Evolutionary conservation across 2,329 filamentous ascomycete species (phyloP).

Genomic region (Myriosclerotinia curreyana): DNA sequence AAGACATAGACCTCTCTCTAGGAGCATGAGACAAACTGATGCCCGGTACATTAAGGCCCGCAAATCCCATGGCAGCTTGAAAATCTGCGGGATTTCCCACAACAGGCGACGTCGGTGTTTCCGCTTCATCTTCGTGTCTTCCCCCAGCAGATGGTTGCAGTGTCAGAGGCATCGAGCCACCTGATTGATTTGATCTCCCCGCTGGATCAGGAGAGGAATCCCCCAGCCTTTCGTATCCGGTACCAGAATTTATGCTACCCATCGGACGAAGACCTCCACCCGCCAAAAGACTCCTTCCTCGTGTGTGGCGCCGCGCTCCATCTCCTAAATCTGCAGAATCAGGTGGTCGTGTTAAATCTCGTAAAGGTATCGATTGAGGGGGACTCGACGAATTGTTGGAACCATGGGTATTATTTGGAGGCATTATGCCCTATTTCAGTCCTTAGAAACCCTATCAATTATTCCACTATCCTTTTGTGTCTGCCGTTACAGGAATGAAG

Average conservation of each 20-base stretch:
- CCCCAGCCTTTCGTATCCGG: constrained; percentile 38
- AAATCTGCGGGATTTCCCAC: constrained; percentile 37
- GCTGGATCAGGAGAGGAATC: constrained; percentile 35
- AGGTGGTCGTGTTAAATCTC: constrained; percentile 51
- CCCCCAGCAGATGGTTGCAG: constrained; percentile 17
- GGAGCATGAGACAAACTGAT: constrained; percentile 37
- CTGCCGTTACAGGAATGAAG: constrained; percentile 11
- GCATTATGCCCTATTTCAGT: constrained; percentile 42
- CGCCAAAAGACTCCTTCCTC: constrained; percentile 38
- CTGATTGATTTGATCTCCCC: constrained; percentile 24
- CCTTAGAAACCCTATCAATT: constrained; percentile 12
- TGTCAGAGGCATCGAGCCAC: constrained; percentile 23
- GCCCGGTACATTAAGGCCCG: constrained; percentile 39
- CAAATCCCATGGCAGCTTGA: constrained; percentile 39
- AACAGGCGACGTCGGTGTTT: constrained; percentile 34
- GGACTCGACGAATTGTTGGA: constrained; percentile 44
- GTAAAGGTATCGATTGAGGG: constrained; percentile 68
- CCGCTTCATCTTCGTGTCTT: constrained; percentile 26
- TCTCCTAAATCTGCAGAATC: constrained; percentile 34
- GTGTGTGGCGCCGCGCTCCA: constrained; percentile 32
- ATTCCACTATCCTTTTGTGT: background rate
- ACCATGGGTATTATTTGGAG: constrained; percentile 48
- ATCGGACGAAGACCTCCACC: constrained; percentile 31
- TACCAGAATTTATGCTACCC: constrained; percentile 29
- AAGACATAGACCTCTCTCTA: constrained; percentile 30